These are phyloP conservation scores for Mycena pura DNA, from an alignment of 768 basidiomycete genomes.

Conservation along the genomic window DNA sequence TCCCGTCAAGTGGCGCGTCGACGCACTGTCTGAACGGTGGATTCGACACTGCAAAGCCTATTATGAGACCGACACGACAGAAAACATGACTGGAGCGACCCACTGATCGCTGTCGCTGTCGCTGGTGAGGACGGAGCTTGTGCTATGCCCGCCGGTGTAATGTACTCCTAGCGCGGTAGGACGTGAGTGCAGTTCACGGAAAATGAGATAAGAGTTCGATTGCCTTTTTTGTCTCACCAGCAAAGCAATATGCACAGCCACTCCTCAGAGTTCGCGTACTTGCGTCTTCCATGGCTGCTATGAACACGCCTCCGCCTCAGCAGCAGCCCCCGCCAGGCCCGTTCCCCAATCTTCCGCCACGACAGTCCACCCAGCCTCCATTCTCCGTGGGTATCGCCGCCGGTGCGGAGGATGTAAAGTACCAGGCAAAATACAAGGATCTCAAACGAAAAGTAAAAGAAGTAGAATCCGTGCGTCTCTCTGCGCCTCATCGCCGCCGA, in stretches of 20 bases:
- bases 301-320: conserved; percentile 18
- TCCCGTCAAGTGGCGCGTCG: too few species aligned
- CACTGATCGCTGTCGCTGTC: too few species aligned
- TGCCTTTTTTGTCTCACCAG: conserved; percentile 3
- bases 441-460: conserved; percentile 88
- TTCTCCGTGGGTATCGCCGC: conserved; percentile 71
- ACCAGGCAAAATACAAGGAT: conserved; percentile 88
- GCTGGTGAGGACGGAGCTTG: too few species aligned
- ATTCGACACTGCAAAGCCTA: too few species aligned
- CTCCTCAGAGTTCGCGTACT: too few species aligned
- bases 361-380: conserved; percentile 37
- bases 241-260: too few species aligned
- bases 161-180: too few species aligned
- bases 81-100: too few species aligned
- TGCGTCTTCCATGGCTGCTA: background rate
- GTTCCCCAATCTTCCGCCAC: conserved; percentile 19
- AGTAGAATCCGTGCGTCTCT: conserved; percentile 73
- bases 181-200: too few species aligned
- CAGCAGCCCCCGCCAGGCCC: conserved; percentile 21
- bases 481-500: conserved; percentile 17
- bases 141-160: too few species aligned
- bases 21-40: conserved; percentile 38
- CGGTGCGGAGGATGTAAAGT: conserved; percentile 85
- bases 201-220: too few species aligned
- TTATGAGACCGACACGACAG: too few species aligned